These are phyloP conservation scores for Mortierella sp. DNA, from an alignment of 371 early-diverging fungal genomes.

Conservation along the genomic window DNA sequence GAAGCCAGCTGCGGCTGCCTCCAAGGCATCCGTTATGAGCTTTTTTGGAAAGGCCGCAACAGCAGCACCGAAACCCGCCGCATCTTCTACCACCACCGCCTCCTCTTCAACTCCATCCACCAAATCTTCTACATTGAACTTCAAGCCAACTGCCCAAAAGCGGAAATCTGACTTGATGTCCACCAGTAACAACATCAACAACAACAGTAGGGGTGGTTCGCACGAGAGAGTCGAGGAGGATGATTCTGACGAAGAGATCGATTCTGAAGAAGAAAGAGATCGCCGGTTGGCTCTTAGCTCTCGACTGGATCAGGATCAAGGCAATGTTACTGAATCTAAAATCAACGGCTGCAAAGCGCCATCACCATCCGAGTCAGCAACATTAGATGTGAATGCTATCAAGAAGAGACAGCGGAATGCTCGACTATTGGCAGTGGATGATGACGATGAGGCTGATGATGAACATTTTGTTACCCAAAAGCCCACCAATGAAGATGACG, in stretches of 20 bases:
- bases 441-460: constrained; percentile 41
- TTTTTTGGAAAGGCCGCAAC: constrained; percentile 45
- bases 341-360: not conserved
- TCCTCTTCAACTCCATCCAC: not conserved
- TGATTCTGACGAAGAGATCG: constrained; percentile 34
- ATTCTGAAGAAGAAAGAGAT: constrained; percentile 54
- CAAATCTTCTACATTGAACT: constrained; percentile 22
- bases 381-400: constrained; percentile 26
- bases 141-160: constrained; percentile 33
- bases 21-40: constrained; percentile 41
- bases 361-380: not conserved
- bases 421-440: constrained; percentile 33
- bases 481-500: not conserved
- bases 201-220: not conserved
- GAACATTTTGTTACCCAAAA: constrained; percentile 8
- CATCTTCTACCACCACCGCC: not conserved
- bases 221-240: constrained; percentile 7
- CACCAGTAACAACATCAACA: not conserved
- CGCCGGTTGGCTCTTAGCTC: constrained; percentile 50
- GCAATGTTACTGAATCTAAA: constrained; percentile 9
- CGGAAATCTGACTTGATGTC: constrained; percentile 45
- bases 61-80: constrained; percentile 19
- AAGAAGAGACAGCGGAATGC: constrained; percentile 41
- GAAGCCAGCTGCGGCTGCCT: constrained; percentile 11
- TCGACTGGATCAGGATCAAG: constrained; percentile 40